Conservation (phyloP, 768 basidiomycete species). For the Phanerochaete carnosa region DNA sequence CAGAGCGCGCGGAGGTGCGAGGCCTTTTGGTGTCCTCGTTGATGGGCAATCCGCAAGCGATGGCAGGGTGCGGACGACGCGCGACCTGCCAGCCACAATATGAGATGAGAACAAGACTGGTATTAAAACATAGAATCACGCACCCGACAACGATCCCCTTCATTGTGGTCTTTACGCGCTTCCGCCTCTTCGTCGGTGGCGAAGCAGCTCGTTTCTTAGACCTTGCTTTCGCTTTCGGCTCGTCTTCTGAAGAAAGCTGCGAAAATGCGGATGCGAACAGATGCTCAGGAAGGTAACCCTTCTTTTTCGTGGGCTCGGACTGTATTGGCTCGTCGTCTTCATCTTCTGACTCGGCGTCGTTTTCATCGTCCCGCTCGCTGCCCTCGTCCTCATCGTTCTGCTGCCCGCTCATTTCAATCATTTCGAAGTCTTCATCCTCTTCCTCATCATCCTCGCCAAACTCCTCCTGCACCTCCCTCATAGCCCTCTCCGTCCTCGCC, state of each 20-base stretch:
- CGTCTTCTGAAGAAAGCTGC: constrained; percentile 18
- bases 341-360: too few relatives aligned
- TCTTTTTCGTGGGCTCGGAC: constrained; percentile 11
- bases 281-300: constrained; percentile 62
- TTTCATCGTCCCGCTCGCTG: constrained; percentile 19
- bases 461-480: constrained; percentile 35
- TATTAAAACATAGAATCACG: constrained; percentile 15
- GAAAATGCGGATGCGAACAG: constrained; percentile 59
- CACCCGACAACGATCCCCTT: constrained; percentile 61
- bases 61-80: constrained; percentile 49
- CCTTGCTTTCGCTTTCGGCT: constrained; percentile 17
- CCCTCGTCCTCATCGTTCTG: constrained; percentile 14
- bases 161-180: constrained; percentile 22
- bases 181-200: constrained; percentile 17
- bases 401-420: constrained; percentile 12
- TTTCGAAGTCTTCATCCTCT: constrained; percentile 24
- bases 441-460: constrained; percentile 25
- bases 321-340: constrained; percentile 13
- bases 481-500: constrained; percentile 38
- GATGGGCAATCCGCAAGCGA: constrained; percentile 28
- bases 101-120: neutral
- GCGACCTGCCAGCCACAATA: constrained; percentile 36
- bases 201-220: constrained; percentile 15
- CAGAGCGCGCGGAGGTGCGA: constrained; percentile 44
- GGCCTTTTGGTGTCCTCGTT: constrained; percentile 33